A percentile compares a stretch with the other conserved stretches of the same genome.
Evolutionary conservation across 768 basidiomycete genomes (phyloP).

Genomic region (Termitomyces sp.): DNA sequence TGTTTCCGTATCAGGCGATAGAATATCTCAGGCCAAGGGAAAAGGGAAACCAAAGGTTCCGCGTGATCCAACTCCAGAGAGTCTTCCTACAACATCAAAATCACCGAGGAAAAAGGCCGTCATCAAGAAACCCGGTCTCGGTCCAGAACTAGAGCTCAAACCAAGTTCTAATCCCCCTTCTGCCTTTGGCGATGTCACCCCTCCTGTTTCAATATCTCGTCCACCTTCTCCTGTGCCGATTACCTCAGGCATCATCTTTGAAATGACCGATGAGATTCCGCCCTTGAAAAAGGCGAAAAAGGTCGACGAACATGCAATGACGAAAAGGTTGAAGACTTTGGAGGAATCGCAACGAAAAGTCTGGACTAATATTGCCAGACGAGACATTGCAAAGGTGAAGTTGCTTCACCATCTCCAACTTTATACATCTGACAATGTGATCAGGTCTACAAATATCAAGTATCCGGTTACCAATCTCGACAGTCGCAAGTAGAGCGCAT

Average conservation of each 20-base stretch:
- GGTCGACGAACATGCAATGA: conserved; percentile 63
- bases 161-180: conserved; percentile 49
- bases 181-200: conserved; percentile 65
- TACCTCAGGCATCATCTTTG: conserved; percentile 59
- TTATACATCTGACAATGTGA: conserved; percentile 4
- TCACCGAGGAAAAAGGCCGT: conserved; percentile 47
- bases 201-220: conserved; percentile 48
- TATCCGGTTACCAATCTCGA: conserved; percentile 57
- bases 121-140: conserved; percentile 51
- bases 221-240: conserved; percentile 60
- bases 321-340: conserved; percentile 67
- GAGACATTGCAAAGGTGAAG: conserved; percentile 76
- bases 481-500: conserved; percentile 71
- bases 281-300: conserved; percentile 73
- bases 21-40: conserved; percentile 32
- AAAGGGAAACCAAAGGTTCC: conserved; percentile 49
- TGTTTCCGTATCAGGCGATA: conserved; percentile 18
- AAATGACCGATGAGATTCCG: conserved; percentile 64
- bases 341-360: conserved; percentile 86
- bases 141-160: conserved; percentile 45
- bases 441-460: conserved; percentile 78
- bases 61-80: conserved; percentile 57
- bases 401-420: background rate
- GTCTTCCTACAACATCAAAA: conserved; percentile 46
- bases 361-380: conserved; percentile 83